Conservation (phyloP, 164 flowering plant species). For the Chimonanthus salicifolius region DNA sequence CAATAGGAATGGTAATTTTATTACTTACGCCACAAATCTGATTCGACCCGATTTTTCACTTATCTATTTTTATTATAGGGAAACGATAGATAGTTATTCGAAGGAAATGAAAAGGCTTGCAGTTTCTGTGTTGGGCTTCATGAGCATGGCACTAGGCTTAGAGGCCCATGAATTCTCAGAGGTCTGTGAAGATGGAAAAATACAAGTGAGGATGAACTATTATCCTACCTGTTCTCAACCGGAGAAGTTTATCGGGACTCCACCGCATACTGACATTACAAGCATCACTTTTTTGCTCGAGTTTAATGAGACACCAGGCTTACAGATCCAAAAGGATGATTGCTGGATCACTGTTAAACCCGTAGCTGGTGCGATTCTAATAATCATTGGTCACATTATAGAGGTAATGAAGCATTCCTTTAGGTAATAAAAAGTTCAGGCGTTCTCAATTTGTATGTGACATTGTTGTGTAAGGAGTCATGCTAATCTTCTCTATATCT, state of each 20-base stretch:
- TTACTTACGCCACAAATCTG: too few species aligned
- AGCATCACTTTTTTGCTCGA: constrained; percentile 10
- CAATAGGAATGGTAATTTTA: neutral
- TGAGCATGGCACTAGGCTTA: constrained; percentile 1
- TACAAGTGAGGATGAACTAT: constrained; percentile 9
- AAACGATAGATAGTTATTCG: neutral
- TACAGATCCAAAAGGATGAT: constrained; percentile 8
- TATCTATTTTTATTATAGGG: neutral
- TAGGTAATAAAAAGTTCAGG: neutral
- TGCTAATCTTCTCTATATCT: neutral
- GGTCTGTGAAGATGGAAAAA: constrained; percentile 1
- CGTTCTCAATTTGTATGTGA: neutral
- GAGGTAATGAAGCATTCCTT: neutral
- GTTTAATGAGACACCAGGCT: constrained; percentile 4
- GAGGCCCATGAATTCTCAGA: neutral
- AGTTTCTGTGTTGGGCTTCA: constrained; percentile 7
- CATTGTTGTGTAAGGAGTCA: neutral
- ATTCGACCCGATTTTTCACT: neutral
- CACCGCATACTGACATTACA: constrained; percentile 5
- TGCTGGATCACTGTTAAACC: constrained; percentile 9
- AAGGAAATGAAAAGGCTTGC: constrained; percentile 7
- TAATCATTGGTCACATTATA: constrained; percentile 2
- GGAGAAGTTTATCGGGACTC: constrained; percentile 2
- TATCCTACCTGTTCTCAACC: constrained; percentile 11
- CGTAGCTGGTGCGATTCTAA: neutral